These are phyloP conservation scores for Stachybotrys elegans DNA, from an alignment of 2,329 filamentous ascomycete species.

Conservation along the genomic window DNA sequence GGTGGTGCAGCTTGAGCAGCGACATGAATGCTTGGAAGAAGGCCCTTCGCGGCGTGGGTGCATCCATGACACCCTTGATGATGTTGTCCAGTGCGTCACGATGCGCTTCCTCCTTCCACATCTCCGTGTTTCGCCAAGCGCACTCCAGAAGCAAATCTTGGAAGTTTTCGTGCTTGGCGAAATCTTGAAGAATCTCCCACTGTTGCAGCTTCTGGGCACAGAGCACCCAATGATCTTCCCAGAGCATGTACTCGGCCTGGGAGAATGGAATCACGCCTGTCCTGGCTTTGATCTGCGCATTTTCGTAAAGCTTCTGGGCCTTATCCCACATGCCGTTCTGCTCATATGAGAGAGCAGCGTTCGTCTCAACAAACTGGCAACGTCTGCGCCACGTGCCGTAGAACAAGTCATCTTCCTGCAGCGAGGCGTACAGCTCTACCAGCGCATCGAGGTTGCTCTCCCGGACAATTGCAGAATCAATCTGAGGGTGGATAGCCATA, in stretches of 20 bases:
- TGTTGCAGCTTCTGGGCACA: slow-evolving; percentile 98
- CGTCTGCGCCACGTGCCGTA: slow-evolving; percentile 95
- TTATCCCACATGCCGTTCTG: slow-evolving; percentile 99
- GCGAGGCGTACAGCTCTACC: slow-evolving; percentile 82
- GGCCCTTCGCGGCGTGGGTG: slow-evolving; percentile 83
- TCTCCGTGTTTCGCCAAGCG: slow-evolving; percentile 91
- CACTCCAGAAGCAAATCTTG: slow-evolving; percentile 94
- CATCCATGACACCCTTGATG: slow-evolving; percentile 96
- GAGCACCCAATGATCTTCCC: slow-evolving; percentile 98
- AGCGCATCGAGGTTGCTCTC: slow-evolving; percentile 96
- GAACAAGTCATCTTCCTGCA: slow-evolving; percentile 95
- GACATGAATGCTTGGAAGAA: slow-evolving; percentile 99
- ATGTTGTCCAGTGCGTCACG: slow-evolving; percentile 86
- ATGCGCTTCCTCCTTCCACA: slow-evolving; percentile 83
- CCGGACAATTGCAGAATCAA: slow-evolving; percentile 76
- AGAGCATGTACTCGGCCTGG: slow-evolving; percentile 95
- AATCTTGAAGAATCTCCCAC: slow-evolving; percentile 96
- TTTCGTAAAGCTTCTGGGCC: slow-evolving; percentile 93
- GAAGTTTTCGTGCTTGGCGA: slow-evolving; percentile 97
- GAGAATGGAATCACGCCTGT: slow-evolving; percentile 96
- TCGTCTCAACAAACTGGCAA: slow-evolving; percentile 95
- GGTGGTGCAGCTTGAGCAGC: slow-evolving; percentile 87
- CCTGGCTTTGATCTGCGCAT: slow-evolving; percentile 92
- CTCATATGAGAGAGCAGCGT: slow-evolving; percentile 93
- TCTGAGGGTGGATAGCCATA: slow-evolving; percentile 74